Percentiles rank a stretch among this genome's conserved stretches.
Evolutionary conservation across 345 rosid genomes (phyloP).

Genomic region (Zanthoxylum bungeanum): DNA sequence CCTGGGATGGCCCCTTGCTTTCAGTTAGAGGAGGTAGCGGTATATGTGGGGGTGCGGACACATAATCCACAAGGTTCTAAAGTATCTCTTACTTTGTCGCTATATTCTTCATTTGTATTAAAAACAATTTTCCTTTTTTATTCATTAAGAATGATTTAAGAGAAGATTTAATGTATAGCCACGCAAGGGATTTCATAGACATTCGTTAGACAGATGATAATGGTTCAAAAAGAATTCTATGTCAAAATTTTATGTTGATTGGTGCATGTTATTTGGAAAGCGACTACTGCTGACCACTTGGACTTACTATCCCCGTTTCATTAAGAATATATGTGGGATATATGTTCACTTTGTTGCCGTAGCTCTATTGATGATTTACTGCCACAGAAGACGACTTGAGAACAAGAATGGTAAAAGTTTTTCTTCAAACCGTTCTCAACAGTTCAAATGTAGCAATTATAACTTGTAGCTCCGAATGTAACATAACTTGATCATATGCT

Average conservation of each 20-base stretch:
- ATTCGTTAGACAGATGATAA: slow-evolving; percentile 9
- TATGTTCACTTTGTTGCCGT: background rate
- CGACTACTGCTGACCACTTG: background rate
- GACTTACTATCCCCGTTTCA: background rate
- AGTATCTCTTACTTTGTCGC: slow-evolving; percentile 10
- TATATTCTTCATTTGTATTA: slow-evolving; percentile 21
- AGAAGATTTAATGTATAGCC: slow-evolving; percentile 30
- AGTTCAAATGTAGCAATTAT: background rate
- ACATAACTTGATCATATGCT: background rate
- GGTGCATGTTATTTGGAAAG: slow-evolving; percentile 9
- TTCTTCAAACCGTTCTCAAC: background rate
- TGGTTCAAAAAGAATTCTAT: background rate
- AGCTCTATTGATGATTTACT: background rate
- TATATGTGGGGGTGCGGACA: slow-evolving; percentile 25
- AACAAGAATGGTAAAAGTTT: background rate
- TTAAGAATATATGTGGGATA: background rate
- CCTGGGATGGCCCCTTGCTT: slow-evolving; percentile 38
- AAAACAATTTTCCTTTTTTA: slow-evolving; percentile 14
- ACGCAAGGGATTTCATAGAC: slow-evolving; percentile 15
- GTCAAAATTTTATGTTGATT: slow-evolving; percentile 10
- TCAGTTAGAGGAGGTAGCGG: slow-evolving; percentile 64
- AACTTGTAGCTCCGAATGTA: background rate
- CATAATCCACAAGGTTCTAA: slow-evolving; percentile 31
- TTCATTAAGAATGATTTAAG: slow-evolving; percentile 12
- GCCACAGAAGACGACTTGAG: background rate